Percentiles rank a stretch among this genome's conserved stretches.
Evolutionary conservation across 495 filamentous ascomycete species (phyloP).

Genomic region (Margaritispora aquatica): DNA sequence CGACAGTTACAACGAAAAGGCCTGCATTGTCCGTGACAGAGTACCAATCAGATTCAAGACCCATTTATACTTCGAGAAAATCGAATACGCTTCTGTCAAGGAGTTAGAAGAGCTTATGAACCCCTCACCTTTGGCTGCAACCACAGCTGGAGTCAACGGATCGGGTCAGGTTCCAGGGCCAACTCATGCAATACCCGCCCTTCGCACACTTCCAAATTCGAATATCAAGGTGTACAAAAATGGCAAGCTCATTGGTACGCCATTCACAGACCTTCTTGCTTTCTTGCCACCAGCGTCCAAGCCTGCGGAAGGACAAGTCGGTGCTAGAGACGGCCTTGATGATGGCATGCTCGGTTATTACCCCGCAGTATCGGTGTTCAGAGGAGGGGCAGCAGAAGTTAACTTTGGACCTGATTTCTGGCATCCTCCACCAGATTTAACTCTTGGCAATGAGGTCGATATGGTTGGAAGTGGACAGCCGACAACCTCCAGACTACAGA

Average conservation of each 20-base stretch:
- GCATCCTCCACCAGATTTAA: slow-evolving; percentile 61
- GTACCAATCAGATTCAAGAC: slow-evolving; percentile 90
- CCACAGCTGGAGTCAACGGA: slow-evolving; percentile 21
- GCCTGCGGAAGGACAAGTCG: slow-evolving; percentile 56
- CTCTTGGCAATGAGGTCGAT: slow-evolving; percentile 39
- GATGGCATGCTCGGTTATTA: slow-evolving; percentile 95
- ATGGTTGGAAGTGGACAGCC: slow-evolving; percentile 36
- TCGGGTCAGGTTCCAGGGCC: slow-evolving; percentile 37
- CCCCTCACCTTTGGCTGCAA: slow-evolving; percentile 52
- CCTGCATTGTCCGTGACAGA: slow-evolving; percentile 87
- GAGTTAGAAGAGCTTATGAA: slow-evolving; percentile 83
- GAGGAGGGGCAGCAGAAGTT: slow-evolving; percentile 81
- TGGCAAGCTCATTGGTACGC: slow-evolving; percentile 74
- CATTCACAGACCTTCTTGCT: slow-evolving; percentile 82
- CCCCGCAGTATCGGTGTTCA: slow-evolving; percentile 86
- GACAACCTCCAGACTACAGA: not conserved
- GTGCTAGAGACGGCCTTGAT: slow-evolving; percentile 76
- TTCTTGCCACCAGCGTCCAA: slow-evolving; percentile 90
- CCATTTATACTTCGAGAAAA: slow-evolving; percentile 90
- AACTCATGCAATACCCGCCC: slow-evolving; percentile 62
- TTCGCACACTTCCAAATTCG: slow-evolving; percentile 81
- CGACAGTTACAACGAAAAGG: slow-evolving; percentile 28
- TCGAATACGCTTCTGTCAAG: slow-evolving; percentile 84
- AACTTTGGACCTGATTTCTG: slow-evolving; percentile 91
- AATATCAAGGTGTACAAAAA: slow-evolving; percentile 90